These are phyloP conservation scores for Leptographium lundbergii DNA, from an alignment of 2,329 filamentous ascomycete species.

Conservation along the genomic window DNA sequence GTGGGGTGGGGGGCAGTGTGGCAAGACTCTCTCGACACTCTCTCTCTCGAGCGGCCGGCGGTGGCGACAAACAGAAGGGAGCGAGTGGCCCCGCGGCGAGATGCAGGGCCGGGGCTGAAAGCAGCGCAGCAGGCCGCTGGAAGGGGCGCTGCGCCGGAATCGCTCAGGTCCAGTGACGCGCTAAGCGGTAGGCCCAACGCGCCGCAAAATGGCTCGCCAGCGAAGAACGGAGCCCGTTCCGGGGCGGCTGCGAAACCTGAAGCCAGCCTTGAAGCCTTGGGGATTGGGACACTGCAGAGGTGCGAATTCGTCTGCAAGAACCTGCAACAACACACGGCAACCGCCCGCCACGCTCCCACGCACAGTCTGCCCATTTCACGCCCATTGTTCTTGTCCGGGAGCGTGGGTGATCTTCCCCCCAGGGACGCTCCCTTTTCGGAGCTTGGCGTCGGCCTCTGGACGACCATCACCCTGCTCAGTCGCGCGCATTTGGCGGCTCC, in stretches of 20 bases:
- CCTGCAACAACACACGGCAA: too few relatives aligned
- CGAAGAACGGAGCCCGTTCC: neutral
- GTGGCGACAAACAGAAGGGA: neutral
- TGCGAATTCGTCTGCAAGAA: too few relatives aligned
- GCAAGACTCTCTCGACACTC: neutral
- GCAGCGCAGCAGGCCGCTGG: neutral
- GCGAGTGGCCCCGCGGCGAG: neutral
- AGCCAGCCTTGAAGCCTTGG: neutral
- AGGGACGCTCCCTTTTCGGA: neutral
- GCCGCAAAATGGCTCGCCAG: neutral
- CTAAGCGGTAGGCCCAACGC: neutral
- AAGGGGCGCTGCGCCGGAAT: neutral
- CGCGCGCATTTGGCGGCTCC: neutral
- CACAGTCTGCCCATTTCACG: neutral
- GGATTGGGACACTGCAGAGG: too few relatives aligned
- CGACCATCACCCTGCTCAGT: neutral
- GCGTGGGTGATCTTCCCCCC: neutral
- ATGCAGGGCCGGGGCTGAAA: neutral
- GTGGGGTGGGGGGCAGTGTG: neutral
- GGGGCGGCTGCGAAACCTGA: neutral
- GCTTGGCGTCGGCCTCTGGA: neutral
- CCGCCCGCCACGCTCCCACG: neutral
- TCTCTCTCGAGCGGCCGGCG: neutral
- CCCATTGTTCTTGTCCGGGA: too few relatives aligned
- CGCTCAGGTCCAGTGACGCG: neutral